phyloP scores from a whole-genome alignment of 495 filamentous ascomycete genomes.

The Xylaria cubensis region DNA sequence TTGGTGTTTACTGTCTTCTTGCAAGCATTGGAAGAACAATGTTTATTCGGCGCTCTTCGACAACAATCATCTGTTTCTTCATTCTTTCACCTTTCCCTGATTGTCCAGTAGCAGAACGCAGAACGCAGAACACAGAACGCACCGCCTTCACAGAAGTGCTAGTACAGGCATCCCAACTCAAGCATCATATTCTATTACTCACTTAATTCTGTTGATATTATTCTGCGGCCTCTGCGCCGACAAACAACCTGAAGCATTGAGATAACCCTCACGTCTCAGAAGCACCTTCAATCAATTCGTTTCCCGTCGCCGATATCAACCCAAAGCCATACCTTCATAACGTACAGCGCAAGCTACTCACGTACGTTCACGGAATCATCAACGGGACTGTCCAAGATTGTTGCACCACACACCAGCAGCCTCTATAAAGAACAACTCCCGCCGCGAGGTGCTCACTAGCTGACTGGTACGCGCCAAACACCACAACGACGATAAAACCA shows the following conservation, averaged over 20 bases:
- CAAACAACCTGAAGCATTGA: neutral
- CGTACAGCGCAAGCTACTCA: neutral
- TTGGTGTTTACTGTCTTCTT: neutral
- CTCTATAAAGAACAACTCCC: neutral
- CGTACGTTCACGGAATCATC: neutral
- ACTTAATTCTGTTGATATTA: neutral
- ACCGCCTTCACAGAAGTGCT: neutral
- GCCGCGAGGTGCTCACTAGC: neutral
- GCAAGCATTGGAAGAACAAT: neutral
- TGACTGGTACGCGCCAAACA: neutral
- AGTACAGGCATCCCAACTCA: neutral
- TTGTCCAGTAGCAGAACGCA: neutral
- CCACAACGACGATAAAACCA: neutral
- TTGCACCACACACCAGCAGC: neutral
- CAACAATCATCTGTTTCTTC: neutral
- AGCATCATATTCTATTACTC: neutral
- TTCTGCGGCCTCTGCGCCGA: neutral
- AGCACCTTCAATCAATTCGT: neutral
- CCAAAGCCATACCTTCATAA: neutral
- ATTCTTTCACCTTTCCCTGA: neutral
- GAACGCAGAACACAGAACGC: neutral
- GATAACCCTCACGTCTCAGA: neutral
- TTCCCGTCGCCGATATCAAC: neutral
- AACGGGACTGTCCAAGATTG: neutral
- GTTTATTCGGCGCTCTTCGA: neutral